Evolutionary conservation across 768 basidiomycete genomes (phyloP), one percentile per base, ranked within the genome.

Genomic region (Lactarius hengduanensis): DNA sequence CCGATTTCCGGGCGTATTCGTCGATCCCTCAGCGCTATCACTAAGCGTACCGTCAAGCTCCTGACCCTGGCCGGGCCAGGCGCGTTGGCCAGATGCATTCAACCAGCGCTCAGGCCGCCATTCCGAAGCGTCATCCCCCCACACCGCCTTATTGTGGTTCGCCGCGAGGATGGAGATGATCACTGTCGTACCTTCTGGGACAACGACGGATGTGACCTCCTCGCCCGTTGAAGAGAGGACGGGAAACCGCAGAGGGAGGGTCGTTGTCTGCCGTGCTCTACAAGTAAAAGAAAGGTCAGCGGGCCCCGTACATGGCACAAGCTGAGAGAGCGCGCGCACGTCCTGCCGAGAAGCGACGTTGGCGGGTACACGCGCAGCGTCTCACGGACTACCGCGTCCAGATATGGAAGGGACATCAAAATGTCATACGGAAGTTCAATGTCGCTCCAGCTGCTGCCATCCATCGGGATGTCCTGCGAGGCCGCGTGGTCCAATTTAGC

Each of bases 331-430:
- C 38, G 41, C 4, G 69, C 73, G 61, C 68, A 78, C 77, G 74
- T 75, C 64, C 79, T 73, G 55, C 74, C 73, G 18, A 78, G 32
- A n/a, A 62, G 61, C 20, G 61, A 62, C 13, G 61, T 1, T 20
- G 79, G 78, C 11, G 78, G 78, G 68, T 81, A 62, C 30, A 80
- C 63, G 34, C 82, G 76, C 56, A 83, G 63, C 2, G 77, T 80
- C 72, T 82, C 81, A 20, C 77, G 76, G 45, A 80, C 71, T 45
- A 82, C 71, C 9, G 76, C 78, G 62, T 84, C 83, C 57, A 85
- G 76, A 71, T 80, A 83, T 1, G 80, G 78, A 28, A 85, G 73
- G 9, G 71, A 64, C 64, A 78, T 76, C 26, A 85, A 76, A 1
- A 72, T 68, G 69, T 83, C 80, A 59, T 80, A 79, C 20, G 78